Evolutionary conservation across 1,284 basidiomycete genomes (phyloP), one percentile per base, ranked within the genome.

Genomic region (Cutaneotrichosporon sp.): DNA sequence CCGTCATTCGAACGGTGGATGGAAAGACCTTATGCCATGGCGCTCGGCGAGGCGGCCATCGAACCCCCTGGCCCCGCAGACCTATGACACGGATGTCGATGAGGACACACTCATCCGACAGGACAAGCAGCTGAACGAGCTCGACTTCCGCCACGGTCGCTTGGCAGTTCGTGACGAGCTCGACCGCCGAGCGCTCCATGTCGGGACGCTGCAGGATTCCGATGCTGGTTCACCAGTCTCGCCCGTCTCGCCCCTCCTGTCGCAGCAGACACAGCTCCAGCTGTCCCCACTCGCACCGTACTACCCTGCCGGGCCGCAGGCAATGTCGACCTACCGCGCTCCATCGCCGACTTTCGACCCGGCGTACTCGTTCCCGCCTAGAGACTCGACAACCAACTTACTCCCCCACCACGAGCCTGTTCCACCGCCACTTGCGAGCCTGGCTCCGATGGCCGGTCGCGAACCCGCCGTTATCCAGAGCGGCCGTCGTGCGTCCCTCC

Each of bases 141-240:
- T 79, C n/a, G 71, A 79, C 42, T 79, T 79, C 56, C 63, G 77
- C 22, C 52, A 73, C 4, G 77, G 77, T 1, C 69, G 73, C 42
- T 57, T 63, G 3, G 77, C 76, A 0, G 77, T 74, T 11, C 65
- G 69, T 31, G 63, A 63, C 14, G 77, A 76, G 60, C 58, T 79
- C n/a, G 73, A 72, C 52, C 65, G 70, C n/a, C 46, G 66, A 10
- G 38, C 55, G 5, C 64, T 64, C 32, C 46, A 32, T 1, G 38
- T 50, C 22, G 61, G 49, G 10, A 58, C 66, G 21, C 61, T 59
- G 4, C 55, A 9, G 26, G 22, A 58, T 31, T 61, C 64, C 5
- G 22, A 31, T 11, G 26, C 46, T 11, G 42, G 38, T 4, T 55
- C 60, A 10, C 50, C 42, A 1, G 18, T 34, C 21, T 34, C 61